phyloP scores from a whole-genome alignment of 306 rosid genomes.

The Citrullus amarus region DNA sequence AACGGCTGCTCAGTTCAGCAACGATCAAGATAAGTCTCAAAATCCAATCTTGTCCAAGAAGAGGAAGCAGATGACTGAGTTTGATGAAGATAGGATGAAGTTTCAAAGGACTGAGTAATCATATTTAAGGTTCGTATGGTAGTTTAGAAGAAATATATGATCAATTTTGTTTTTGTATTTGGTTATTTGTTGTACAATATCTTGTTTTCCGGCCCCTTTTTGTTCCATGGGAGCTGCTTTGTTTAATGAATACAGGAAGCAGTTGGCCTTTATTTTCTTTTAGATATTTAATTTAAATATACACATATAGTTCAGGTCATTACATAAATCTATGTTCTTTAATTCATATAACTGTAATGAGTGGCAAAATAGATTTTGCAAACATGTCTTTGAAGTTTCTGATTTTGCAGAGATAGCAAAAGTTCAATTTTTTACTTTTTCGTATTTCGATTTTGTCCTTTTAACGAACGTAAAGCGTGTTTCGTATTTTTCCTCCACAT shows the following conservation, averaged over 20 bases:
- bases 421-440: no score
- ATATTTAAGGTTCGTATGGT: not conserved
- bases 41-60: conserved; percentile 44
- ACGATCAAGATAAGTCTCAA: conserved; percentile 35
- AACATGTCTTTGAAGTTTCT: no score
- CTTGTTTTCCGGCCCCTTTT: not conserved
- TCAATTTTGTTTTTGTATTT: not conserved
- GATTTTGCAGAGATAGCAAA: no score
- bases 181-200: not conserved
- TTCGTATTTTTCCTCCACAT: no score
- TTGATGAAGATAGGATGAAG: conserved; percentile 48
- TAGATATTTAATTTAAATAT: not conserved
- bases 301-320: not conserved
- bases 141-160: not conserved
- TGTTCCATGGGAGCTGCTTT: conserved; percentile 1
- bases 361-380: no score
- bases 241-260: not conserved
- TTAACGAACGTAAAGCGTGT: no score
- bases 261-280: not conserved
- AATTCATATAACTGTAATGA: not conserved
- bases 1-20: conserved; percentile 57
- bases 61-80: conserved; percentile 42
- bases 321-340: not conserved
- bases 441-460: no score
- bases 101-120: conserved; percentile 31